Evolutionary conservation across 306 rosid genomes (phyloP).

Genomic region (Cucumis melo): DNA sequence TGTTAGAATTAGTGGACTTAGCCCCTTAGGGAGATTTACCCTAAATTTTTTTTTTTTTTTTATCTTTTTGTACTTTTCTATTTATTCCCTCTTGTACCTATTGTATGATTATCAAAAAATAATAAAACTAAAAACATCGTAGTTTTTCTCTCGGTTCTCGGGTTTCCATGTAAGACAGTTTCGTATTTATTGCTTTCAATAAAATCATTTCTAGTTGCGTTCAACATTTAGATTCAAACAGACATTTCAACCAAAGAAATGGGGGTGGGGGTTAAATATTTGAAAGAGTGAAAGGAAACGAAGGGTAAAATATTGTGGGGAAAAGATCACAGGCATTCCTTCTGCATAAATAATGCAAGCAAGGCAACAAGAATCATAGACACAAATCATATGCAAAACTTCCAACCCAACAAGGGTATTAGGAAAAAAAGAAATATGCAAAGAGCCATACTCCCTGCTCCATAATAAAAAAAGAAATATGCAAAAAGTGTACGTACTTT

Average conservation of each 20-base stretch:
- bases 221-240: neutral
- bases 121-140: too few relatives aligned
- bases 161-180: too few relatives aligned
- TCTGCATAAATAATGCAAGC: too few relatives aligned
- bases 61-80: too few relatives aligned
- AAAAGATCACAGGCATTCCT: neutral
- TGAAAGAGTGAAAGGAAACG: neutral
- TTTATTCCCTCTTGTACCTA: too few relatives aligned
- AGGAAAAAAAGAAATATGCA: too few relatives aligned
- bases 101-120: too few relatives aligned
- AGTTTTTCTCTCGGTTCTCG: too few relatives aligned
- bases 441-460: neutral
- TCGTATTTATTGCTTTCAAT: too few relatives aligned
- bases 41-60: too few relatives aligned
- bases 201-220: neutral
- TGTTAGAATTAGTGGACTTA: too few relatives aligned
- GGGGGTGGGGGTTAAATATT: neutral
- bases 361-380: neutral
- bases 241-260: neutral
- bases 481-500: neutral
- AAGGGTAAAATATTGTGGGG: neutral
- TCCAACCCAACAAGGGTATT: neutral
- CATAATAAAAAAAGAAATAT: neutral
- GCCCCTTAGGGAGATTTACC: too few relatives aligned
- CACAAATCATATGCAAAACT: neutral